Conservation (phyloP, 2,329 filamentous ascomycete species). For the Daldinia eschscholtzii region DNA sequence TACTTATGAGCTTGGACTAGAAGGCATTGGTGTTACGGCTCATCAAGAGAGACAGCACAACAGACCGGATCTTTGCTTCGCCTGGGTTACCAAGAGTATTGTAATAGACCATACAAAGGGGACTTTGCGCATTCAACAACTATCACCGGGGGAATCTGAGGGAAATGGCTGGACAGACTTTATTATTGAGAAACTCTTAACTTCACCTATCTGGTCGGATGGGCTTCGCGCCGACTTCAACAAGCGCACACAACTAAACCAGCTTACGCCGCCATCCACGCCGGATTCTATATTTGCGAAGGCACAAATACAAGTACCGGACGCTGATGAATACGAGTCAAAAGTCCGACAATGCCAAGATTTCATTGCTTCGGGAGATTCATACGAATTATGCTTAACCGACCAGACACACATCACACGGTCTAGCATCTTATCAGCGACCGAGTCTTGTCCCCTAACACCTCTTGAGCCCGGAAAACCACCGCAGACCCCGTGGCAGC, state of each 20-base stretch:
- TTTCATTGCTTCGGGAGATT: conserved; percentile 78
- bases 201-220: conserved; percentile 53
- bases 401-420: conserved; percentile 75
- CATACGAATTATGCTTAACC: conserved; percentile 88
- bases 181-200: conserved; percentile 52
- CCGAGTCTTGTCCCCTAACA: conserved; percentile 63
- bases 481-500: conserved; percentile 68
- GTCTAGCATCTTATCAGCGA: conserved; percentile 59
- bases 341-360: conserved; percentile 78
- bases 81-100: conserved; percentile 81
- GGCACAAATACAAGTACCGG: conserved; percentile 56
- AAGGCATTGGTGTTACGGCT: conserved; percentile 64
- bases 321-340: conserved; percentile 68
- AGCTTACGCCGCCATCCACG: conserved; percentile 51
- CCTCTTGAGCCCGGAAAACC: conserved; percentile 43
- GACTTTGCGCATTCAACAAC: conserved; percentile 75
- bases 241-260: conserved; percentile 33
- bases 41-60: conserved; percentile 54
- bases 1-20: conserved; percentile 85
- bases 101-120: conserved; percentile 79
- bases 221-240: conserved; percentile 43
- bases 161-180: conserved; percentile 61
- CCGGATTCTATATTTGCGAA: conserved; percentile 41
- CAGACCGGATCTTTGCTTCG: conserved; percentile 78
- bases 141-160: conserved; percentile 58